phyloP scores from a whole-genome alignment of 1,284 basidiomycete genomes.

The Cryptococcus sp. region DNA sequence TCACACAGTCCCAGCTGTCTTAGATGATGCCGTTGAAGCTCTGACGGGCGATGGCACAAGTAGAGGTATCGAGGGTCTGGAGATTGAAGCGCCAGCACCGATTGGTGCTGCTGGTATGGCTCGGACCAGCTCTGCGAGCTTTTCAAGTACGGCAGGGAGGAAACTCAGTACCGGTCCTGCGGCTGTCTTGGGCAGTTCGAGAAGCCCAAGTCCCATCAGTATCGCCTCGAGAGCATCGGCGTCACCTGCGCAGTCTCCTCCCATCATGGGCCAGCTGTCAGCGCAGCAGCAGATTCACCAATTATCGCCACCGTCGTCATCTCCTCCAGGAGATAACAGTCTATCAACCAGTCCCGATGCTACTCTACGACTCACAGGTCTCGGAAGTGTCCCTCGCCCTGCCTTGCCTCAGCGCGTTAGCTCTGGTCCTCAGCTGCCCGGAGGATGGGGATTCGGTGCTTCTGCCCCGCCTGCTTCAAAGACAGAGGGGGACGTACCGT shows the following conservation, averaged over 20 bases:
- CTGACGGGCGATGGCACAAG: conserved; percentile 27
- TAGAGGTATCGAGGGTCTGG: conserved; percentile 34
- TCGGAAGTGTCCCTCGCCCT: conserved; percentile 25
- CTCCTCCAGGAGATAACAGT: too few relatives aligned
- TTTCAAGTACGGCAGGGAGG: conserved; percentile 17
- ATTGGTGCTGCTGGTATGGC: conserved; percentile 28
- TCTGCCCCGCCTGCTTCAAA: conserved; percentile 5
- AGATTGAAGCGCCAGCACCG: conserved; percentile 46
- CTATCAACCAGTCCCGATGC: conserved; percentile 3
- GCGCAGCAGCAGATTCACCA: conserved; percentile 15
- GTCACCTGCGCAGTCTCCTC: conserved; percentile 31
- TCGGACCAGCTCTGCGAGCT: conserved; percentile 32
- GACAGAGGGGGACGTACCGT: neutral
- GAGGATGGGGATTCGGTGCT: conserved; percentile 41
- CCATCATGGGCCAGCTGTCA: conserved; percentile 33
- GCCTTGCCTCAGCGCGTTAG: conserved; percentile 36
- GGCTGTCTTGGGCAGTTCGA: conserved; percentile 14
- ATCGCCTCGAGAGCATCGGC: conserved; percentile 21
- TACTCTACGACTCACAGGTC: conserved; percentile 1
- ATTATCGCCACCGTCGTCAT: neutral
- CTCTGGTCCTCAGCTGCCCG: conserved; percentile 45
- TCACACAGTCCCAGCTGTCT: conserved; percentile 49
- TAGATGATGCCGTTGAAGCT: conserved; percentile 53
- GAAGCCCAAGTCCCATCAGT: conserved; percentile 35
- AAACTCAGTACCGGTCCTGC: conserved; percentile 21